Evolutionary conservation across 2,329 filamentous ascomycete genomes (phyloP), one percentile per base, ranked within the genome.

Genomic region (Dactylellina leptospora): DNA sequence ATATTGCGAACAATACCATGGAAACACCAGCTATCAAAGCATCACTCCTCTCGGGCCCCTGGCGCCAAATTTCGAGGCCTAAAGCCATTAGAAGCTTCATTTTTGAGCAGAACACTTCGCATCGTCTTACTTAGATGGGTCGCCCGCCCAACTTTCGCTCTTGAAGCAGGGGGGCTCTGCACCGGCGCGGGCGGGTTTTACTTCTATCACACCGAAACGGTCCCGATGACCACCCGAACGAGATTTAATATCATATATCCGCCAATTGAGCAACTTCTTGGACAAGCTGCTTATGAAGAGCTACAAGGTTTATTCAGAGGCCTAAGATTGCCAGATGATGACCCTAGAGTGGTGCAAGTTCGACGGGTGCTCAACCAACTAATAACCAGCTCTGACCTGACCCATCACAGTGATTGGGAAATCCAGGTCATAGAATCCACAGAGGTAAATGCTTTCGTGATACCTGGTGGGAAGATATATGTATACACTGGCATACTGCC

Each of bases 401-500:
- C 79, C 58, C 79, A 83, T 72, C 78, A 85, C 9, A 80, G 84
- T 73, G 70, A 78, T 61, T 93, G 90, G 90, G 87, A 92, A 79
- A 84, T 92, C 2, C 82, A 85, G 75, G 89, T 93, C 3, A 91
- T 93, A 76, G 84, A 90, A 11, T 87, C 87, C 66, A 82, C 82
- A 10, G 84, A 84, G 40, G 83, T 84, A 74, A 93, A 93, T 76
- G 90, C 90, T 0, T 92, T 93, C 77, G 90, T 93, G 0, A 83
- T 92, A 4, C 90, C 90, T 0, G 90, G 87, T 3, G 90, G 90
- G 22, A 92, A 92, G 76, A 90, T 93, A 0, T 93, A 93, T 77
- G 90, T 93, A 1, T 89, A 87, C 77, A 88, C 86, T 73, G 90
- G 90, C 27, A 87, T 93, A 30, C 79, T 93, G 59, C 83, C 84